Conservation (phyloP, 164 flowering plant species). For the Kingdonia uniflora region DNA sequence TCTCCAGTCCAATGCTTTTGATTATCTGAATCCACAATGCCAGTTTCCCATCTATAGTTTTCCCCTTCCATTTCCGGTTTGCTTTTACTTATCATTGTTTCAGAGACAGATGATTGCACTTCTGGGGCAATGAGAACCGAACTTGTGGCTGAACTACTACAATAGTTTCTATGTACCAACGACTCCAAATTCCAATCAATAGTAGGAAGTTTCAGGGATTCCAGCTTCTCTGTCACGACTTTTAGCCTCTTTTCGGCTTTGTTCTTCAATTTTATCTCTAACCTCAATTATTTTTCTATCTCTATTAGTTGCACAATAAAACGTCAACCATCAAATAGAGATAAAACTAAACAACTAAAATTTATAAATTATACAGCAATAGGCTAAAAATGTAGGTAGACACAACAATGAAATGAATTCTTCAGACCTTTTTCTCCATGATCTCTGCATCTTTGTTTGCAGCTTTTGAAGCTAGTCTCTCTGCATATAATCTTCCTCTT, state of each 20-base stretch:
- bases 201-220: constrained; percentile 32
- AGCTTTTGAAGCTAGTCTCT: no score
- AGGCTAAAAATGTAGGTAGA: not conserved
- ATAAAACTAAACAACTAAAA: not conserved
- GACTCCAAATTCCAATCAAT: constrained; percentile 12
- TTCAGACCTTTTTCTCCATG: no score
- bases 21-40: not conserved
- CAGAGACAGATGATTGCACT: no score
- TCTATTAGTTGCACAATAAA: constrained; percentile 34
- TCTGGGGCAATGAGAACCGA: no score
- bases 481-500: no score
- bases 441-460: no score
- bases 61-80: not conserved
- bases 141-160: no score
- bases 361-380: not conserved
- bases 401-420: not conserved
- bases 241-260: constrained; percentile 65
- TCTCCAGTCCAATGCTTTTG: no score
- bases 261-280: constrained; percentile 41
- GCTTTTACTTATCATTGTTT: not conserved
- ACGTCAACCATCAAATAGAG: not conserved
- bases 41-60: constrained; percentile 9
- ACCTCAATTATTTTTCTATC: constrained; percentile 40
- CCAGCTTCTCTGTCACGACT: constrained; percentile 40
- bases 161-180: constrained; percentile 8